These are phyloP conservation scores for Gracilaria domingensis DNA, from an alignment of 23 red algal genomes.

Conservation along the genomic window DNA sequence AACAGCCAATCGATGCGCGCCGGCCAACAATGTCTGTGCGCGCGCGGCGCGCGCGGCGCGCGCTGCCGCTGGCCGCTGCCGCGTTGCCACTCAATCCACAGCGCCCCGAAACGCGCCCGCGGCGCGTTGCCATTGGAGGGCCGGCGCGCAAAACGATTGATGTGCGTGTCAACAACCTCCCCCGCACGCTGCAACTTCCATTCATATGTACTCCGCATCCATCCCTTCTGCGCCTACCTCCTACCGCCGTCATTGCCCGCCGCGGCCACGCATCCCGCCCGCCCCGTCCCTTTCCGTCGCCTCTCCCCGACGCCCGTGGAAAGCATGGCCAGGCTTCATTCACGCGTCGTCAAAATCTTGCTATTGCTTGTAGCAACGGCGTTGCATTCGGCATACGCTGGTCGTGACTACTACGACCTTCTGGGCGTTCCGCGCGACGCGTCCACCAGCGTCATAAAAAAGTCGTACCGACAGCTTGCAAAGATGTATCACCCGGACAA, in stretches of 20 bases:
- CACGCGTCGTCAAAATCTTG: neutral
- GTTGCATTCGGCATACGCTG: neutral
- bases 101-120: too few species aligned
- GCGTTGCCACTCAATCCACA: neutral
- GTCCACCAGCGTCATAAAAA: slow-evolving; percentile 81
- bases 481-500: slow-evolving; percentile 95
- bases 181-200: too few species aligned
- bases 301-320: neutral
- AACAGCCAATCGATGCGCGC: too few species aligned
- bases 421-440: slow-evolving; percentile 89
- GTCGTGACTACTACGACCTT: slow-evolving; percentile 84
- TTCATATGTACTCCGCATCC: too few species aligned
- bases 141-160: neutral
- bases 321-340: neutral
- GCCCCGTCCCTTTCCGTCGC: too few species aligned
- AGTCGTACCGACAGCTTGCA: slow-evolving; percentile 81
- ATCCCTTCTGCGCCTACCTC: too few species aligned
- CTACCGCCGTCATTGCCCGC: too few species aligned
- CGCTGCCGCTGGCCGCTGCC: neutral
- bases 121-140: neutral
- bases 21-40: too few species aligned
- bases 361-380: neutral
- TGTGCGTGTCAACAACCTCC: neutral
- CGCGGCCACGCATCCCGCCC: too few species aligned
- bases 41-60: too few species aligned